phyloP scores from a whole-genome alignment of 495 filamentous ascomycete genomes.

The Penicillium argentinense region DNA sequence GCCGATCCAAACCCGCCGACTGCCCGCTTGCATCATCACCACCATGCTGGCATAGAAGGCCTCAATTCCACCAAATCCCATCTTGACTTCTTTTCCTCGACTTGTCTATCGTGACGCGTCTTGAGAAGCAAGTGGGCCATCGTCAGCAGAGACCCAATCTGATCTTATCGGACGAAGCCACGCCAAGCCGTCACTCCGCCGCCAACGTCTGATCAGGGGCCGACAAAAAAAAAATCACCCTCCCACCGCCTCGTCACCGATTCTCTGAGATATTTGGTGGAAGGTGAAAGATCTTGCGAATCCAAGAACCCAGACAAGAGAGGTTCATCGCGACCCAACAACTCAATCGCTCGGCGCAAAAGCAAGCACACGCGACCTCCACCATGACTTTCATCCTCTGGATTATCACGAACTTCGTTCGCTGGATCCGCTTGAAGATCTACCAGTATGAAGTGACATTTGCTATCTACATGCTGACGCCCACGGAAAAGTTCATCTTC shows the following conservation, averaged over 20 bases:
- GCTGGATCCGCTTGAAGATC: slow-evolving; percentile 73
- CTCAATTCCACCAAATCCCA: no score
- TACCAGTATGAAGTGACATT: slow-evolving; percentile 89
- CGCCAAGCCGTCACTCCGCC: background rate
- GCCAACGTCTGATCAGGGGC: background rate
- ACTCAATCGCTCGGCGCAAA: no score
- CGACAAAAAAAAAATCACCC: background rate
- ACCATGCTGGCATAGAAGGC: no score
- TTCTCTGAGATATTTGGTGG: no score
- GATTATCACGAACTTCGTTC: slow-evolving; percentile 47
- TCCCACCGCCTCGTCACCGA: background rate
- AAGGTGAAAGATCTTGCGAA: no score
- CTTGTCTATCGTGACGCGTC: background rate
- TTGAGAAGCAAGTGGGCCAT: background rate
- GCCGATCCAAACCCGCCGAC: no score
- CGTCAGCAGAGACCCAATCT: background rate
- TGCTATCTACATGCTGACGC: slow-evolving; percentile 82
- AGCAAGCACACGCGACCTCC: no score
- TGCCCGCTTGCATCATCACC: no score
- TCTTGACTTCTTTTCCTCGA: background rate
- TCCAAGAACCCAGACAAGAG: no score
- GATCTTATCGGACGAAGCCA: background rate
- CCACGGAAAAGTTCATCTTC: slow-evolving; percentile 82
- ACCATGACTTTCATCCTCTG: slow-evolving; percentile 27
- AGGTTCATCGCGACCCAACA: no score